A percentile compares a stretch with the other conserved stretches of the same genome.
These are phyloP conservation scores for Haematococcus sp. DNA, from an alignment of 139 green algal genomes.

Conservation along the genomic window DNA sequence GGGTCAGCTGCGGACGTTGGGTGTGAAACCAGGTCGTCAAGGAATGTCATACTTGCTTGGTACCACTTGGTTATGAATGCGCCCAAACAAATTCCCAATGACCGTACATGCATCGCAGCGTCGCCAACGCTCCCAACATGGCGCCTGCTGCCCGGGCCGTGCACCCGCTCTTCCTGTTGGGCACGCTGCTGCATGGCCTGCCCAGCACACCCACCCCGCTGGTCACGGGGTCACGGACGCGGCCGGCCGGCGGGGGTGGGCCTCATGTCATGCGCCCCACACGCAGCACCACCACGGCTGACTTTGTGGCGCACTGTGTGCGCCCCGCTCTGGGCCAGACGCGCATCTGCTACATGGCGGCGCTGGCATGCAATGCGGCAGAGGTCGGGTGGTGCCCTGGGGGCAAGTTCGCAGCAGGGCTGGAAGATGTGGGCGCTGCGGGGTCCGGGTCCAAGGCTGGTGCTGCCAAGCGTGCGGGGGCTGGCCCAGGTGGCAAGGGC, in stretches of 20 bases:
- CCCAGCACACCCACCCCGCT: not conserved
- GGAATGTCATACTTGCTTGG: too few species aligned
- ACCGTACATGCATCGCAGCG: too few species aligned
- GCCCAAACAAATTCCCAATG: too few species aligned
- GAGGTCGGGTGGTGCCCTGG: constrained; percentile 10
- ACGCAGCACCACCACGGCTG: not conserved
- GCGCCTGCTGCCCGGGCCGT: not conserved
- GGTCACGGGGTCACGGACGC: not conserved
- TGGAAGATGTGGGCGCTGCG: not conserved
- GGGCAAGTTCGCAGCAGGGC: not conserved
- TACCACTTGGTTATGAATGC: too few species aligned
- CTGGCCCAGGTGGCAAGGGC: not conserved
- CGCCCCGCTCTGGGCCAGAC: constrained; percentile 1
- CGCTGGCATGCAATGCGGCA: constrained; percentile 4
- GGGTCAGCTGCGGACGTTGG: too few species aligned
- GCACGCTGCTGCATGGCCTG: constrained; percentile 11
- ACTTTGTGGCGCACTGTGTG: not conserved
- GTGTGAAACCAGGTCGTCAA: too few species aligned
- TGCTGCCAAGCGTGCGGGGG: not conserved
- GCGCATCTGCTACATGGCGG: constrained; percentile 3
- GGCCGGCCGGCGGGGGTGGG: not conserved
- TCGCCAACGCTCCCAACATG: constrained; percentile 7
- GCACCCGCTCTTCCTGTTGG: constrained; percentile 15
- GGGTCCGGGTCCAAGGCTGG: not conserved
- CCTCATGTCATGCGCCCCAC: not conserved